These are phyloP conservation scores for Haplosporangium gracile DNA, from an alignment of 192 early-diverging fungal genomes.

Conservation along the genomic window DNA sequence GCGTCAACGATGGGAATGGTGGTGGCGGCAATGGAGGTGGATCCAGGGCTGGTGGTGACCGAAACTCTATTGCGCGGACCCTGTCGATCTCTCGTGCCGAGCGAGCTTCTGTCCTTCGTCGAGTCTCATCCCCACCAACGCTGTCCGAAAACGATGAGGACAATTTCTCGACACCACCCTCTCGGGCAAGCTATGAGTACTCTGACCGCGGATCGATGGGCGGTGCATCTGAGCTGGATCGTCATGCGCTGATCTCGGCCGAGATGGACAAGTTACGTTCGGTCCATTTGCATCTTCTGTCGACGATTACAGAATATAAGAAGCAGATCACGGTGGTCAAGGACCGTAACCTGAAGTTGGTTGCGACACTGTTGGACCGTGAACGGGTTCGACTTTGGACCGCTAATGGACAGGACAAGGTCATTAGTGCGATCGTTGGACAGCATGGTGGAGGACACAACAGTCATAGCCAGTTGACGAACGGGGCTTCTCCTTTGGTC, in stretches of 20 bases:
- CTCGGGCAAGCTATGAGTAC: slow-evolving; percentile 30
- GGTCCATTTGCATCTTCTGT: slow-evolving; percentile 57
- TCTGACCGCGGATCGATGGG: slow-evolving; percentile 27
- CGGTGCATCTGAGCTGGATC: slow-evolving; percentile 51
- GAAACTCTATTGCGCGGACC: slow-evolving; percentile 34
- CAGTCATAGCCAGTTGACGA: neutral
- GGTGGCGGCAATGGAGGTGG: neutral
- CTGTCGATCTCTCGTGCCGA: slow-evolving; percentile 43
- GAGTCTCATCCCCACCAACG: slow-evolving; percentile 19
- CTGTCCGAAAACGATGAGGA: slow-evolving; percentile 32
- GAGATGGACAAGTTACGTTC: slow-evolving; percentile 63
- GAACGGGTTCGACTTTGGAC: slow-evolving; percentile 58
- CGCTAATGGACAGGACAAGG: slow-evolving; percentile 53
- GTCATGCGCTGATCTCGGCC: slow-evolving; percentile 59
- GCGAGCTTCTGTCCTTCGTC: slow-evolving; percentile 25
- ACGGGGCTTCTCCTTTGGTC: neutral
- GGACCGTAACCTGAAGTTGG: slow-evolving; percentile 50
- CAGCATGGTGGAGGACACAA: slow-evolving; percentile 30
- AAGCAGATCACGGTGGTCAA: slow-evolving; percentile 61
- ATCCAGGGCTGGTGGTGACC: slow-evolving; percentile 8
- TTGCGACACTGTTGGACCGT: slow-evolving; percentile 52
- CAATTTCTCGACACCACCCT: slow-evolving; percentile 10
- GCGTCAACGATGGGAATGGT: neutral
- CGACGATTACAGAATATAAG: slow-evolving; percentile 61
- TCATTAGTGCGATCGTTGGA: slow-evolving; percentile 43